A percentile compares a stretch with the other conserved stretches of the same genome.
Evolutionary conservation across 345 rosid genomes (phyloP).

Genomic region (Syzygium jambos): DNA sequence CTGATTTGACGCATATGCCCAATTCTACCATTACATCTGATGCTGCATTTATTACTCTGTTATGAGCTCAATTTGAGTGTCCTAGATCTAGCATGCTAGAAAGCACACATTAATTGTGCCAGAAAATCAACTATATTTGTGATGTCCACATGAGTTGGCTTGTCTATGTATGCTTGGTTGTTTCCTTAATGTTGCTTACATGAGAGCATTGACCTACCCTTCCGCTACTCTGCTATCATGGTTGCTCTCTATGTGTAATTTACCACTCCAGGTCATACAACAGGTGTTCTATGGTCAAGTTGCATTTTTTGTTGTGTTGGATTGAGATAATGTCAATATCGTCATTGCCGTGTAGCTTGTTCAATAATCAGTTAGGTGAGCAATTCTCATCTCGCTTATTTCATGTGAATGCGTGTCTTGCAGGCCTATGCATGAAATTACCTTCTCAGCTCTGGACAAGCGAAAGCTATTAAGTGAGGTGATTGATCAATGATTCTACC

Average conservation of each 20-base stretch:
- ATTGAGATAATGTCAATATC: not conserved
- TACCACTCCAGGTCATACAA: not conserved
- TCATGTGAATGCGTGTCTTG: constrained; percentile 9
- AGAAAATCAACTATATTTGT: not conserved
- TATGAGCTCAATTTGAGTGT: not conserved
- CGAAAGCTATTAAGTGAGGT: constrained; percentile 96
- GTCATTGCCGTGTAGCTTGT: not conserved
- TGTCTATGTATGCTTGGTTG: not conserved
- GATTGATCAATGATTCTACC: constrained; percentile 7
- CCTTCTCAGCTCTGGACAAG: constrained; percentile 91
- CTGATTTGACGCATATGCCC: not conserved
- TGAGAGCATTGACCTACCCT: not conserved
- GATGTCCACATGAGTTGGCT: not conserved
- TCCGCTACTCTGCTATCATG: not conserved
- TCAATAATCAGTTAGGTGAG: not conserved
- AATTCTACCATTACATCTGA: not conserved
- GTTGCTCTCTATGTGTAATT: not conserved
- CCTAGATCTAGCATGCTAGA: not conserved
- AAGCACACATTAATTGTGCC: not conserved
- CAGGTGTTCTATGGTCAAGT: not conserved
- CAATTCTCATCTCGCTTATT: not conserved
- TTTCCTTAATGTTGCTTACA: not conserved
- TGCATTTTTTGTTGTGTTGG: not conserved
- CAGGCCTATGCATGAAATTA: constrained; percentile 95
- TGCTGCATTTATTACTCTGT: not conserved